Evolutionary conservation across 305 asterid genomes (phyloP).

Genomic region (Rubia balearica): DNA sequence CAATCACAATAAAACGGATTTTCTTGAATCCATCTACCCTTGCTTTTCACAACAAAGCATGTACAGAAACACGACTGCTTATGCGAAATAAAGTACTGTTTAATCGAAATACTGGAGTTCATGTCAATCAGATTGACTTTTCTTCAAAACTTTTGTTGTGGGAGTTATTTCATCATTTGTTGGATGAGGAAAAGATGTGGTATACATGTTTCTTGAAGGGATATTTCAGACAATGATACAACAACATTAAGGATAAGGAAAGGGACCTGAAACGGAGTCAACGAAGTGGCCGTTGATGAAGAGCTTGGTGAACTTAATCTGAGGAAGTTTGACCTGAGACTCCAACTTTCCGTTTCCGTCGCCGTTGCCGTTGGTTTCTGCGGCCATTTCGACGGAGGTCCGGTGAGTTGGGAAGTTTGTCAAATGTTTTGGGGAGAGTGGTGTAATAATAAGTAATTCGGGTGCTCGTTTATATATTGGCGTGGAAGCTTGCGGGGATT

Average conservation of each 20-base stretch:
- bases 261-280: slow-evolving; percentile 28
- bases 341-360: slow-evolving; percentile 20
- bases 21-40: neutral
- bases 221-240: neutral
- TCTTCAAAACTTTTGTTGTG: neutral
- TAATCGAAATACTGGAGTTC: too few species aligned
- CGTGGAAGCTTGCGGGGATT: neutral
- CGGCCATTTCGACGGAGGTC: slow-evolving; percentile 21
- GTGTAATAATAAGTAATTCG: neutral
- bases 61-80: neutral
- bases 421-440: neutral
- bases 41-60: neutral
- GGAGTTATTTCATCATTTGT: too few species aligned
- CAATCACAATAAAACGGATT: neutral
- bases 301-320: slow-evolving; percentile 29
- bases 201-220: neutral
- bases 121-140: too few species aligned
- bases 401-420: neutral
- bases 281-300: slow-evolving; percentile 36
- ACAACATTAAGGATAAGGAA: neutral
- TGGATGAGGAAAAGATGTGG: too few species aligned
- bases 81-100: too few species aligned
- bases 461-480: neutral
- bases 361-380: slow-evolving; percentile 21
- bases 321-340: slow-evolving; percentile 15